Evolutionary conservation across 225 moss, liverwort and hornwort genomes (phyloP), one percentile per base, ranked within the genome.

Genomic region (Marchantia polymorpha): DNA sequence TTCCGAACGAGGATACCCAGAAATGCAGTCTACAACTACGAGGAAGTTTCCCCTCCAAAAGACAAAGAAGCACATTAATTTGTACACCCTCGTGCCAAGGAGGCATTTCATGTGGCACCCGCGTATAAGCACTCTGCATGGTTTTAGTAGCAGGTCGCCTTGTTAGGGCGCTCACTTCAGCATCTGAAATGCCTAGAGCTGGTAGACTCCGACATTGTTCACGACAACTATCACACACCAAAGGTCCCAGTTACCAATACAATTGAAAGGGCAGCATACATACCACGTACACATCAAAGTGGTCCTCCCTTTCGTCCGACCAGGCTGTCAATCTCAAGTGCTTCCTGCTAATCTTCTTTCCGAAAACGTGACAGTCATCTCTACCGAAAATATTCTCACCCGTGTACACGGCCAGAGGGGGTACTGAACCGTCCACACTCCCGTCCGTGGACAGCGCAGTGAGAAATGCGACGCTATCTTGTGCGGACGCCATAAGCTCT

Each of bases 281-380:
- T 85, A 93, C 93, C 7, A 96, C 91, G 11, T 86, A 79, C 58
- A 96, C 73, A 69, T 93, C 88, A 74, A 92, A 86, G 48, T n/a
- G 39, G 5, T 39, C 39, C 76, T 69, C 29, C 19, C 46, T 13
- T 20, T 91, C 89, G 30, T 86, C 82, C 10, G 82, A 9, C 74
- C 88, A 87, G 66, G 87, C 86, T 54, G 80, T 81, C 31, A 96
- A 76, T 12, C 84, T 82, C 69, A 92, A 83, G 63, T 96, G 96
- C 81, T 90, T 91, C 54, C 96, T 90, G 82, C 96, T 96, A 68
- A 96, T 89, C 75, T 94, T 90, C 81, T 92, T 96, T 80, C 81
- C 90, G 60, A 92, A 91, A 64, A 84, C 64, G 48, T 85, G 78
- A 79, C 89, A 80, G 79, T 94, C 91, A 53, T 89, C 89, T 78